These are phyloP conservation scores for Silybum marianum DNA, from an alignment of 129 eudicot species.

Conservation along the genomic window DNA sequence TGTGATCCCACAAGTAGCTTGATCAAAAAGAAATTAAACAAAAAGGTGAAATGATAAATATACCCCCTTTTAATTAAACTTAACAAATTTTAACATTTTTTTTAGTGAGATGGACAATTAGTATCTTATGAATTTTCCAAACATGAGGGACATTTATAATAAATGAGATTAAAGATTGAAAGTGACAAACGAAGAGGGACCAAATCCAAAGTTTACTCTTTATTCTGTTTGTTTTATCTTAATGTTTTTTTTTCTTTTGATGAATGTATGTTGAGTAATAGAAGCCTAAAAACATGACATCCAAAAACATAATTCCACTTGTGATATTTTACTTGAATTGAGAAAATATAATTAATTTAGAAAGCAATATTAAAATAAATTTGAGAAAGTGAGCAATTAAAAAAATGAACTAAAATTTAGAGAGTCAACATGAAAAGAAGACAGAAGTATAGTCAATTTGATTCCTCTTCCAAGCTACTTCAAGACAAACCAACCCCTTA, in stretches of 20 bases:
- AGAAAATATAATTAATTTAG: neutral
- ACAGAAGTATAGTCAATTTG: neutral
- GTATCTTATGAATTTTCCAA: neutral
- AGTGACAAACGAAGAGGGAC: too few species aligned
- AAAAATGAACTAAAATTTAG: neutral
- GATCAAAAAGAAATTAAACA: neutral
- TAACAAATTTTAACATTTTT: neutral
- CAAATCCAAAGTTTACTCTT: neutral
- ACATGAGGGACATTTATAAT: neutral
- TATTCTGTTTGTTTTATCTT: too few species aligned
- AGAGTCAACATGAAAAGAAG: neutral
- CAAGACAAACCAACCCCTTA: slow-evolving; percentile 3
- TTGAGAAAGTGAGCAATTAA: neutral
- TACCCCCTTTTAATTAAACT: neutral
- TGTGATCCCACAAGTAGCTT: neutral
- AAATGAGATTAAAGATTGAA: neutral
- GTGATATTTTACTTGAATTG: neutral
- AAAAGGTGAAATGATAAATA: neutral
- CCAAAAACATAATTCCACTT: neutral
- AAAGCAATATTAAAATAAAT: neutral
- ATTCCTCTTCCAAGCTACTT: slow-evolving; percentile 6
- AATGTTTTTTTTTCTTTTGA: too few species aligned
- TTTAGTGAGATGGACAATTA: neutral
- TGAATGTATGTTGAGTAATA: neutral
- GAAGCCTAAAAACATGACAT: neutral